Percentiles rank a stretch among this genome's conserved stretches.
These are phyloP conservation scores for Asterochloris erici DNA, from an alignment of 139 green algal species.

Conservation along the genomic window DNA sequence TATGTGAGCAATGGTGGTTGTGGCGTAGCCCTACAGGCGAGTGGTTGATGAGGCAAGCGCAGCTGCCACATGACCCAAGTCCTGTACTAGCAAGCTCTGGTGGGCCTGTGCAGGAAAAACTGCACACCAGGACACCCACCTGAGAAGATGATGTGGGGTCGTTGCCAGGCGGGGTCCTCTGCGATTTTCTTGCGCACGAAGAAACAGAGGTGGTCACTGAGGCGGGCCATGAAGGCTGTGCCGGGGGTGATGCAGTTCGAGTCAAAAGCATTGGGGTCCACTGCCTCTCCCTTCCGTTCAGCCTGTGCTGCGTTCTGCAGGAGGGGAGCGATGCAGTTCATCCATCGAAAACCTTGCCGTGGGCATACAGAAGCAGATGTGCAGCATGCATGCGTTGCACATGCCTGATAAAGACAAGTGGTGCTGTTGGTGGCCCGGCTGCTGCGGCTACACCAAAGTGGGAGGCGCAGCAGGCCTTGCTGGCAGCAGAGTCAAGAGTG, in stretches of 20 bases:
- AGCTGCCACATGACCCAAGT: not conserved
- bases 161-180: constrained; percentile 80
- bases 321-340: not conserved
- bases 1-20: no score
- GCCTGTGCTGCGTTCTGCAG: constrained; percentile 43
- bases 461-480: no score
- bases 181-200: constrained; percentile 84
- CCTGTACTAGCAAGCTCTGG: not conserved
- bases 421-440: no score
- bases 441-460: no score
- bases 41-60: not conserved
- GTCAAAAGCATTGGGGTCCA: constrained; percentile 70
- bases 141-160: constrained; percentile 75
- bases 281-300: constrained; percentile 48
- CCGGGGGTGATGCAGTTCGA: constrained; percentile 93
- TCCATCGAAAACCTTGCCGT: no score
- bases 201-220: constrained; percentile 79
- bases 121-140: constrained; percentile 30
- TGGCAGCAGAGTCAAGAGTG: no score
- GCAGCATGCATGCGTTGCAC: no score
- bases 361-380: no score
- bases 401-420: no score
- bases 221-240: constrained; percentile 72
- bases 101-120: no score
- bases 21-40: not conserved